Base-by-base conservation (phyloP, 2,329 filamentous ascomycete genomes). In the Colletotrichum endophyticum region DNA sequence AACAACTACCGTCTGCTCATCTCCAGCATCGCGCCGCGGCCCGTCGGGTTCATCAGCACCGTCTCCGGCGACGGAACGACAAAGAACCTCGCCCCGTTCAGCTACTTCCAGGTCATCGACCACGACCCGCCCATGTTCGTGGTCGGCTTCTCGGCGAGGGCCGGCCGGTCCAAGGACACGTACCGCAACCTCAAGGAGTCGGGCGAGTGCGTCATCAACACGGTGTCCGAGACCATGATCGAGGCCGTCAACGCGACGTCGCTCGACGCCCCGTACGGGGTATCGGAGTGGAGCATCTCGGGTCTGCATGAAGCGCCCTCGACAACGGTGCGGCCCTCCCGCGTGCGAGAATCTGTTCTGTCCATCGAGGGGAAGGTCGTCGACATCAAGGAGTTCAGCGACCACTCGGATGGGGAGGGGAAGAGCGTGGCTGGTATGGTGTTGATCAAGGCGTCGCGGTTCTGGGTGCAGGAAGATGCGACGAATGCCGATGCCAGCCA, bases 1-100 rank as follows among this genome's bases (percentile, higher is more conserved):
- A 92, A 91, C 86, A 98, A 98, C 89, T 98, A 98, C 90, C 98
- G 98, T 86, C 91, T 98, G 16, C 88, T 98, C 76, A 98, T 98
- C 84, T 95, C 92, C n/a, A 93, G 92, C 77, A 92, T 68, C 6
- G 49, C 62, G 32, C 62, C 62, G 4, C 16, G 70, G 9, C 62
- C 62, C 5, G 15, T 98, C 81, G 92, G 90, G 59, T 90, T 93
- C 82, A 81, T 93, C 34, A 91, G 89, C 74, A 91, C 91, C 12
- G 82, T 85, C 68, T 87, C 88, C 19, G 80, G 84, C 4, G 93
- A 96, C 80, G 95, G 94, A 22, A 88, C 82, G 15, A 64, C 82
- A 13, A 49, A 70, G 19, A 98, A 98, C 85, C 89, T 98, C 4
- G 95, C 96, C 0, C 96, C 96, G 0, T 98, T 97, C 84, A 94